A percentile compares a stretch with the other conserved stretches of the same genome.
Conservation (phyloP, 805 yeast genomes). For the Wickerhamiella sorbophila region DNA sequence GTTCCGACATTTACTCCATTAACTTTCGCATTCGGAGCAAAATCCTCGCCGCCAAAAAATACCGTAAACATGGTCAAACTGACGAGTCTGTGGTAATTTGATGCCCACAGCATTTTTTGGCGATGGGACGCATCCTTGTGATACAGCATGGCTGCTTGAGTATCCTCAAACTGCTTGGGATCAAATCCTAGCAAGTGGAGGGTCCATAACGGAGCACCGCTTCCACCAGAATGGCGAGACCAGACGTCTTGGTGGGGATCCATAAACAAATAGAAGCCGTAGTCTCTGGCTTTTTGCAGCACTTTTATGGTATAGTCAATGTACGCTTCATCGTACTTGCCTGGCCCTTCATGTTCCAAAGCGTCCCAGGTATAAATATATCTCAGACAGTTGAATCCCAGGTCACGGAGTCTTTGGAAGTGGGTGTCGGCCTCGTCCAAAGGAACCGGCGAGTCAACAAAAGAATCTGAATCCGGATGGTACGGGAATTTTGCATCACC, state of each 20-base stretch:
- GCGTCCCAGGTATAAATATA: conserved; percentile 88
- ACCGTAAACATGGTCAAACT: conserved; percentile 74
- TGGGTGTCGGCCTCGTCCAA: conserved; percentile 58
- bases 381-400: conserved; percentile 72
- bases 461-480: conserved; percentile 33
- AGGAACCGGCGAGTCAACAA: conserved; percentile 69
- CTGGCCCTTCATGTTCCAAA: conserved; percentile 77
- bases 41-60: conserved; percentile 63
- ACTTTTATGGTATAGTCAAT: conserved; percentile 55
- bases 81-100: conserved; percentile 65
- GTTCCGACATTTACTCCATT: conserved; percentile 67
- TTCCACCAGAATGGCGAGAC: conserved; percentile 83
- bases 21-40: conserved; percentile 59
- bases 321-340: conserved; percentile 59
- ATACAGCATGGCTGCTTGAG: conserved; percentile 74
- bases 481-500: conserved; percentile 52
- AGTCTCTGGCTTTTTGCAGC: conserved; percentile 37
- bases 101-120: conserved; percentile 79
- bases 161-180: conserved; percentile 44
- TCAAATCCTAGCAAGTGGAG: conserved; percentile 78
- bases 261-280: conserved; percentile 64
- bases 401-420: conserved; percentile 49
- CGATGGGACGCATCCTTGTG: conserved; percentile 29
- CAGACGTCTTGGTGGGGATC: conserved; percentile 93
- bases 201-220: conserved; percentile 93